These are phyloP conservation scores for Cryptococcus hybrid DNA, from an alignment of 1,284 basidiomycete genomes.

Conservation along the genomic window DNA sequence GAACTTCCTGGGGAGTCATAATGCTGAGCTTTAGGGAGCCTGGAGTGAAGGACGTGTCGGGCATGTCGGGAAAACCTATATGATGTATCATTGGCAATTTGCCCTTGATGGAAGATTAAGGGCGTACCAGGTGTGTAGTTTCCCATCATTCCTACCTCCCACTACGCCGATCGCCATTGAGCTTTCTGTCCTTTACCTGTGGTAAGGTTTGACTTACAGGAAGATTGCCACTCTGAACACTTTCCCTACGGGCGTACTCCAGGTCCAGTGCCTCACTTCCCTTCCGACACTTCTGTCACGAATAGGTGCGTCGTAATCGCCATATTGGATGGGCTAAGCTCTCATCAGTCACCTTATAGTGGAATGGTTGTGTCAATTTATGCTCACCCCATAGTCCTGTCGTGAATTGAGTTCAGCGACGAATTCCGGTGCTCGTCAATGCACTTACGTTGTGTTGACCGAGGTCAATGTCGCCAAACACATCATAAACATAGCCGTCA, in stretches of 20 bases:
- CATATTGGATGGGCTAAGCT: background rate
- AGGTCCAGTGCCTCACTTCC: slow-evolving; percentile 11
- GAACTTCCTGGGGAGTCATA: slow-evolving; percentile 36
- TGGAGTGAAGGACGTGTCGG: slow-evolving; percentile 20
- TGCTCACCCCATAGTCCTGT: too few relatives aligned
- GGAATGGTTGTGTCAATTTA: too few relatives aligned
- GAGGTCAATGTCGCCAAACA: background rate
- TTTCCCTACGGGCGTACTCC: slow-evolving; percentile 16
- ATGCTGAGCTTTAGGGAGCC: slow-evolving; percentile 24
- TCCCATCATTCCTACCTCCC: slow-evolving; percentile 9
- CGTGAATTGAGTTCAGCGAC: too few relatives aligned
- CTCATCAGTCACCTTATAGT: too few relatives aligned
- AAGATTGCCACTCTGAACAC: slow-evolving; percentile 14
- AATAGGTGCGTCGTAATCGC: slow-evolving; percentile 10
- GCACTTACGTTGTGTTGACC: background rate
- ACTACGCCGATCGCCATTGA: slow-evolving; percentile 1
- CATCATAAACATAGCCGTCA: background rate
- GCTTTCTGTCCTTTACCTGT: too few relatives aligned
- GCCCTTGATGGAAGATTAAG: background rate
- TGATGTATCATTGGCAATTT: background rate
- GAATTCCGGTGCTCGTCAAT: too few relatives aligned
- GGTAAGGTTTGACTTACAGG: slow-evolving; percentile 11
- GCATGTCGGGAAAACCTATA: slow-evolving; percentile 9
- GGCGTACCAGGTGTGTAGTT: slow-evolving; percentile 9
- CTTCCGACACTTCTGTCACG: slow-evolving; percentile 5